Base-by-base conservation (phyloP, 495 filamentous ascomycete species). In the Chaetomidium leptoderma region DNA sequence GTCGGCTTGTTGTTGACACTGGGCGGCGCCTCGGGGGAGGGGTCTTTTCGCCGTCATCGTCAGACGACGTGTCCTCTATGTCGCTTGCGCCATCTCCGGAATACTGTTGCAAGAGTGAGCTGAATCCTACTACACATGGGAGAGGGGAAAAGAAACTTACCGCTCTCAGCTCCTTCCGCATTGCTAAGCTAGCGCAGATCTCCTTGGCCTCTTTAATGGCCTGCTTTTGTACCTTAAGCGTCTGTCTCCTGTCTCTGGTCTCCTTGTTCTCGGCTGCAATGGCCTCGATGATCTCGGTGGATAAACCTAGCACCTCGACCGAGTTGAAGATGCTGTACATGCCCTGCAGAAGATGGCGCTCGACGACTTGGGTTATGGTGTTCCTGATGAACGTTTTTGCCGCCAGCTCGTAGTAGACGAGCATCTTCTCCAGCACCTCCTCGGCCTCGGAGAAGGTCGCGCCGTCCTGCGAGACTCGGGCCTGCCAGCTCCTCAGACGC, bases 381-480 rank as follows among this genome's bases (percentile, higher is more conserved):
- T 74, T 75, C 2, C 68, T 55, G 45, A 71, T 70, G 46, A 72
- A 74, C 16, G 57, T 61, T 57, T 73, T 73, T 14, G 71, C 71
- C 2, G 70, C 66, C 10, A 74, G 63, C 55, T 75, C 71, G 40
- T 75, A 75, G 59, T 64, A 71, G 30, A 76, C 73, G 9, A 76
- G 68, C 72, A 74, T 75, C 63, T 74, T 74, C 66, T 75, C 70
- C 35, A 76, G 56, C 1, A 76, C 71, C 51, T 74, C 68, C 53
- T 75, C 70, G 16, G 71, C 68, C 17, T 72, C 69, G 13, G 70
- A 63, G 36, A 66, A 72, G 11, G 55, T 60, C 0, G 63, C 62
- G 10, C 68, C 72, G 21, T 69, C 63, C 44, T 64, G 37, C 16
- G 63, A 55, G 1, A 40, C 62, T 9, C 60, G 54, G 23, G 44